phyloP scores from a whole-genome alignment of 345 rosid genomes.

The Conringia planisiliqua region DNA sequence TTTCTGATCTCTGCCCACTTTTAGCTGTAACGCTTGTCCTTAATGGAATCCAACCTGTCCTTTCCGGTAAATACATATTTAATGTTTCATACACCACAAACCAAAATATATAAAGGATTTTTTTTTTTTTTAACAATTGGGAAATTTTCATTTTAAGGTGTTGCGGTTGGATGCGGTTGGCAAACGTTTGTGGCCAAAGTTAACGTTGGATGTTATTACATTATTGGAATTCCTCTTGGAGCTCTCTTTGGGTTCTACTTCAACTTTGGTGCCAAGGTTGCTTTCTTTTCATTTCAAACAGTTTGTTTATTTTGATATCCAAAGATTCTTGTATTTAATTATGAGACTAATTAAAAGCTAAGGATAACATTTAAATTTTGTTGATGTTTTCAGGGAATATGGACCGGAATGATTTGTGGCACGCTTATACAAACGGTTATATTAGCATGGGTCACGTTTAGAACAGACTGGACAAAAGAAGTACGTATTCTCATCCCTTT shows the following conservation, averaged over 20 bases:
- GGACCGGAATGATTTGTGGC: slow-evolving; percentile 73
- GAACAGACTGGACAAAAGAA: slow-evolving; percentile 67
- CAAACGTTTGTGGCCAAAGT: slow-evolving; percentile 72
- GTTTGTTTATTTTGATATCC: neutral
- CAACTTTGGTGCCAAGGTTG: slow-evolving; percentile 63
- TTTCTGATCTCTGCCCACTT: slow-evolving; percentile 66
- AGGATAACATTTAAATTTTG: neutral
- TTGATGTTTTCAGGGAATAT: slow-evolving; percentile 51
- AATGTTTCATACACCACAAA: neutral
- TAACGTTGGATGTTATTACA: slow-evolving; percentile 67
- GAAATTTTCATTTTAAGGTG: slow-evolving; percentile 36
- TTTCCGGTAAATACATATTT: slow-evolving; percentile 48
- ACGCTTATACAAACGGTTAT: slow-evolving; percentile 58
- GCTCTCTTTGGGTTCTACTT: slow-evolving; percentile 59
- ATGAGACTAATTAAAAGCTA: neutral
- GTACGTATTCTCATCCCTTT: slow-evolving; percentile 6
- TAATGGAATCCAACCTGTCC: slow-evolving; percentile 73
- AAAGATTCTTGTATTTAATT: neutral
- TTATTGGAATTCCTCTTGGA: slow-evolving; percentile 67
- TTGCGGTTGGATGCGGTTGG: slow-evolving; percentile 93
- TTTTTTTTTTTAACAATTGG: neutral
- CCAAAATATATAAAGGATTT: neutral
- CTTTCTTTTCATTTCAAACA: neutral
- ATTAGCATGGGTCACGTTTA: slow-evolving; percentile 55
- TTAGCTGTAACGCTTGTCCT: slow-evolving; percentile 59